phyloP scores from a whole-genome alignment of 139 green algal species.

The Micromonas pusilla region DNA sequence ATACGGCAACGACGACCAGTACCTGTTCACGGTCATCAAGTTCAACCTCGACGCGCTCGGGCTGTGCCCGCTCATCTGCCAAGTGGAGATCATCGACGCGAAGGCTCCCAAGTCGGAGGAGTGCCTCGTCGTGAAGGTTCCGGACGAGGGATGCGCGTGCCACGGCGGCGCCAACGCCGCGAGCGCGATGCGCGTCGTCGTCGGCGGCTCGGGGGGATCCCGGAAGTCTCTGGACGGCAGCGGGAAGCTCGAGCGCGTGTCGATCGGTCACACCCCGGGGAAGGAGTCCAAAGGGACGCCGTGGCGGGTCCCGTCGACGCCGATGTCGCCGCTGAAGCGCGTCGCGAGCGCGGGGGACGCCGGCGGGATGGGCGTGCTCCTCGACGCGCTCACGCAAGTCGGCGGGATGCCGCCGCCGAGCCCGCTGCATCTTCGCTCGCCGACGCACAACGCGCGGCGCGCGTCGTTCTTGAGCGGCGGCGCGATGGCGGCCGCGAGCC shows the following conservation, averaged over 20 bases:
- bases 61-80: constrained; percentile 82
- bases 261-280: background rate
- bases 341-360: background rate
- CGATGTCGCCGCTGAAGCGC: background rate
- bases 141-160: background rate
- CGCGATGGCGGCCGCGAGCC: background rate
- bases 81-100: constrained; percentile 92
- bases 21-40: constrained; percentile 73
- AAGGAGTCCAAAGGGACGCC: background rate
- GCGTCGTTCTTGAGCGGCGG: background rate
- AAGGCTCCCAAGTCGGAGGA: constrained; percentile 48
- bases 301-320: background rate
- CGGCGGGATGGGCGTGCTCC: background rate
- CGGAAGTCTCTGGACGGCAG: background rate
- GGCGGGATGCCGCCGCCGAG: background rate
- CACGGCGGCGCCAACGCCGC: background rate
- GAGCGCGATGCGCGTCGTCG: background rate
- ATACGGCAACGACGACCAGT: constrained; percentile 90
- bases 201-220: background rate
- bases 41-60: constrained; percentile 84
- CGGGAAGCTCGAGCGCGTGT: too few relatives aligned
- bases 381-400: constrained; percentile 12
- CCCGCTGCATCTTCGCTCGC: background rate
- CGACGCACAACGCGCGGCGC: background rate
- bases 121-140: background rate